These are phyloP conservation scores for Geosmithia flava DNA, from an alignment of 2,329 filamentous ascomycete genomes.

Conservation along the genomic window DNA sequence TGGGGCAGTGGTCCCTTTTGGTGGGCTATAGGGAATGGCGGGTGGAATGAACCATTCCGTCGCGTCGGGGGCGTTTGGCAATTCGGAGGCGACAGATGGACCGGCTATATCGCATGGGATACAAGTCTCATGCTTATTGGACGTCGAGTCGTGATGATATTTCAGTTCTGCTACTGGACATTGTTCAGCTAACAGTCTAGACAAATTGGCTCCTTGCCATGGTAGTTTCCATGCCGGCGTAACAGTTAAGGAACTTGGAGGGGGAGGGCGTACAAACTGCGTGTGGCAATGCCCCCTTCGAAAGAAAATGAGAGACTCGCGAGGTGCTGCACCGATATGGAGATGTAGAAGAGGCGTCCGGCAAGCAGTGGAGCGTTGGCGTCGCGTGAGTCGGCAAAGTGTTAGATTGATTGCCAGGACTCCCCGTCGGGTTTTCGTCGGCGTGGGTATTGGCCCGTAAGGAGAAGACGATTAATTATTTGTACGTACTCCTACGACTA, in stretches of 20 bases:
- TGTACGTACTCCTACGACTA: background rate
- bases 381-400: background rate
- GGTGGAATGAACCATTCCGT: background rate
- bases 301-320: background rate
- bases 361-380: background rate
- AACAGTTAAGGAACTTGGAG: background rate
- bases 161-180: background rate
- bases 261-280: background rate
- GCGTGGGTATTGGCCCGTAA: background rate
- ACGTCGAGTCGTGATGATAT: background rate
- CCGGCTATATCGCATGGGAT: background rate
- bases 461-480: background rate
- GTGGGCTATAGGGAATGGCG: background rate
- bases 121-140: background rate
- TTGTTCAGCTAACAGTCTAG: background rate
- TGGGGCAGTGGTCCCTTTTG: background rate
- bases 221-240: background rate
- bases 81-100: background rate
- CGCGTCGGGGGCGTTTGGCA: background rate
- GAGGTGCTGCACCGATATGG: background rate
- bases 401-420: background rate
- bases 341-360: background rate
- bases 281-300: background rate
- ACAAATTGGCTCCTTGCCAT: background rate
- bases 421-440: constrained; percentile 2